These are phyloP conservation scores for Phytophthora agathidicida DNA, from an alignment of 352 stramenopile genomes.

Conservation along the genomic window DNA sequence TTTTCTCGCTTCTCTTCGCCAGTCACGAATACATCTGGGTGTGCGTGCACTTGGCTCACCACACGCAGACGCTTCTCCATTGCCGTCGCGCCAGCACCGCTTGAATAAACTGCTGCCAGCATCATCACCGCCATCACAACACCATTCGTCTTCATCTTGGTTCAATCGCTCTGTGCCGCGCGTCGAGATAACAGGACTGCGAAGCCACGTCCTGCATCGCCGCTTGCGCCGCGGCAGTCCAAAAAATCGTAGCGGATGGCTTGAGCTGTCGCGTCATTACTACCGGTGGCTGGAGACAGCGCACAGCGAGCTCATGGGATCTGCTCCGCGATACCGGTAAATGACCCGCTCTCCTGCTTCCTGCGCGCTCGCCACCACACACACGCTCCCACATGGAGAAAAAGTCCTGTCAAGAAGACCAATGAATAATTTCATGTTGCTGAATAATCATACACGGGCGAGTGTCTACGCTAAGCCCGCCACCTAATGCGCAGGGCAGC, in stretches of 20 bases:
- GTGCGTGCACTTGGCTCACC: conserved; percentile 35
- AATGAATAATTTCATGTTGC: conserved; percentile 35
- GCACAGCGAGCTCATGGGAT: conserved; percentile 23
- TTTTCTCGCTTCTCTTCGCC: conserved; percentile 36
- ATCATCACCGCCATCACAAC: conserved; percentile 6
- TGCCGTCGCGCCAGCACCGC: neutral
- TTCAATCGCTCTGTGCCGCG: conserved; percentile 6
- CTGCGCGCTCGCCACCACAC: conserved; percentile 2
- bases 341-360: neutral
- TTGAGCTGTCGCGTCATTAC: conserved; percentile 23
- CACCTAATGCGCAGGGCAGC: conserved; percentile 22
- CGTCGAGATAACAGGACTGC: conserved; percentile 16
- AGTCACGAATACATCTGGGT: conserved; percentile 34
- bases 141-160: conserved; percentile 21
- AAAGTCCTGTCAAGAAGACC: conserved; percentile 24
- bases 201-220: neutral
- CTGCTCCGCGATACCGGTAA: conserved; percentile 18
- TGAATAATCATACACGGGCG: conserved; percentile 38
- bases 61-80: conserved; percentile 28
- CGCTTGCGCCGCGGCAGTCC: conserved; percentile 1
- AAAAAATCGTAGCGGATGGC: conserved; percentile 26
- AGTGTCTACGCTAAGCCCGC: conserved; percentile 14
- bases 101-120: conserved; percentile 8
- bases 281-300: conserved; percentile 16
- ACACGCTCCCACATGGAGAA: neutral